Evolutionary conservation across 768 basidiomycete species (phyloP), one percentile per base, ranked within the genome.

Genomic region (Tremella fuciformis): DNA sequence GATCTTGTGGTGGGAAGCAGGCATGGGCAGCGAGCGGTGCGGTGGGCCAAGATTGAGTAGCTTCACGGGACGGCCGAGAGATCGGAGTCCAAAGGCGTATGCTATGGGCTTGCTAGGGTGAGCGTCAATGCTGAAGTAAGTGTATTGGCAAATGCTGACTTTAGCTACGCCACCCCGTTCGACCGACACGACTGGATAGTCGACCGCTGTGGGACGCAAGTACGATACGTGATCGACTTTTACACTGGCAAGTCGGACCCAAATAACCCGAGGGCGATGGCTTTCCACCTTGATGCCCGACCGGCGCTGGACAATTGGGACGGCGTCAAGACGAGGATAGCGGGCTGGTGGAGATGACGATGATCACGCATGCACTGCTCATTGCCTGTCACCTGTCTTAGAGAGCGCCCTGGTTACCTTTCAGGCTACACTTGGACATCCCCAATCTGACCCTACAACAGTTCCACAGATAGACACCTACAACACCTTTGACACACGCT

Each of bases 181-280:
- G 96, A 99, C 76, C 82, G 91, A 54, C 96, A 99, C 66, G 94
- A 98, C 76, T 99, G 96, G 96, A 77, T 90, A 50, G 86, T 99
- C 50, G 91, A 96, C 76, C 86, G 94, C 34, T 96, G 93, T 73
- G 94, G 92, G 4, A 84, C 83, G 8, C 85, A 84, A 57, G 81
- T 91, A 73, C 86, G 94, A 51, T 99, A 99, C 79, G 85, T 99
- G 59, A 96, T 99, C 69, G 96, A 99, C 78, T 99, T 98, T 78
- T 99, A 99, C 80, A 88, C 89, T 2, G 94, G 94, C 8, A 84
- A 55, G 57, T 53, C 46, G 55, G 67, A 58, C 37, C 62, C 54
- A 50, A 64, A 59, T 25, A 62, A 52, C 51, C 58, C 69, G 19
- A 62, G 53, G 4, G 62, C 63, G 59, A 77, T 89, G 13, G 89